Percentiles rank a stretch among this genome's conserved stretches.
Conservation (phyloP, 352 stramenopile genomes). For the Pythium monospermum region DNA sequence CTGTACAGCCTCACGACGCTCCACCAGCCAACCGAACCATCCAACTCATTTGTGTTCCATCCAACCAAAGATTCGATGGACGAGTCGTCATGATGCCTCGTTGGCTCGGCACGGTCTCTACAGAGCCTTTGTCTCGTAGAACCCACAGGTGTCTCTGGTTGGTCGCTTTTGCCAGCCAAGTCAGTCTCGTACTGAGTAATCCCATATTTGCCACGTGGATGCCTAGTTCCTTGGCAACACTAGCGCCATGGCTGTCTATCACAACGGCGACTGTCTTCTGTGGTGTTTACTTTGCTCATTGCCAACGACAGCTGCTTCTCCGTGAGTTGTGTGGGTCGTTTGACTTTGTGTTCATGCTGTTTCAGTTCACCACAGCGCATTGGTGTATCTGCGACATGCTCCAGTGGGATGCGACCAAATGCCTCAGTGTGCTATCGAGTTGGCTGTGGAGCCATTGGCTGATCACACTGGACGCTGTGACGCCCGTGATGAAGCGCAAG, state of each 20-base stretch:
- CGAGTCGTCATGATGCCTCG: too few species aligned
- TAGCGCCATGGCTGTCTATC: background rate
- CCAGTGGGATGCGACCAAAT: constrained; percentile 13
- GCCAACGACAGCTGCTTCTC: constrained; percentile 9
- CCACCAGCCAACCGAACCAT: too few species aligned
- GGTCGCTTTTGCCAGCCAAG: too few species aligned
- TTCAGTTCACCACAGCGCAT: constrained; percentile 12
- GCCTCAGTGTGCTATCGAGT: constrained; percentile 8
- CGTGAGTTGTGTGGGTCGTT: constrained; percentile 9
- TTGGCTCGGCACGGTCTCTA: too few species aligned
- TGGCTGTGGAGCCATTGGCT: constrained; percentile 21
- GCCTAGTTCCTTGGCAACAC: background rate
- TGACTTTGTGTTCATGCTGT: constrained; percentile 16
- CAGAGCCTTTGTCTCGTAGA: too few species aligned
- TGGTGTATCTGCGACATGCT: constrained; percentile 13
- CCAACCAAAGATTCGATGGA: too few species aligned
- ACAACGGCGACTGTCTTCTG: background rate
- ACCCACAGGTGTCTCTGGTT: too few species aligned
- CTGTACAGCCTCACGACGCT: too few species aligned
- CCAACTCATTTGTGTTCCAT: background rate
- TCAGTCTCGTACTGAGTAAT: background rate
- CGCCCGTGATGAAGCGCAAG: constrained; percentile 4
- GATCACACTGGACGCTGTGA: constrained; percentile 13
- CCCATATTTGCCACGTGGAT: background rate
- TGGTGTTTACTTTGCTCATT: constrained; percentile 1